Percentiles rank a stretch among this genome's conserved stretches.
These are phyloP conservation scores for Turritis glabra DNA, from an alignment of 345 rosid species.

Conservation along the genomic window DNA sequence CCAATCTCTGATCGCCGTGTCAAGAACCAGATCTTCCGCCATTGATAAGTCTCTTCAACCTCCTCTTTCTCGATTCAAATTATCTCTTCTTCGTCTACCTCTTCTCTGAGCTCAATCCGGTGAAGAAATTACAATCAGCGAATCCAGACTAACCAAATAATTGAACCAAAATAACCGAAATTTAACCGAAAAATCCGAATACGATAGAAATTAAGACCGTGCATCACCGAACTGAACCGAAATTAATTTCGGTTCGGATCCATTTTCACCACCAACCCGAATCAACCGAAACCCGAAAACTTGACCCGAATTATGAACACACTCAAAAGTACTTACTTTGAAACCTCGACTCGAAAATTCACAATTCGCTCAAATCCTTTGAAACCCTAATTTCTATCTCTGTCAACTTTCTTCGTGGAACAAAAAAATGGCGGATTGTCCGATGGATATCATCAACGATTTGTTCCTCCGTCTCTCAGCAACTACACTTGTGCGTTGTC, in stretches of 20 bases:
- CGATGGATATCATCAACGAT: constrained; percentile 45
- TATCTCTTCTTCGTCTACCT: background rate
- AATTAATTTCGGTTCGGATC: background rate
- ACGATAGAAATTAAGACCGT: background rate
- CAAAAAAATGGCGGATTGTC: constrained; percentile 34
- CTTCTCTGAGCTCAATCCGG: constrained; percentile 11
- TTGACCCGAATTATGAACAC: background rate
- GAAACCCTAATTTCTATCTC: background rate
- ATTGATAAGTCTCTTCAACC: constrained; percentile 37
- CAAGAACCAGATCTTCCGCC: constrained; percentile 96
- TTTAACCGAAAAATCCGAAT: background rate
- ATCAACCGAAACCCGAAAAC: background rate
- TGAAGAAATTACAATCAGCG: background rate
- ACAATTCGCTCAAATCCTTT: background rate
- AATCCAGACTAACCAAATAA: background rate
- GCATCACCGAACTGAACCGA: background rate
- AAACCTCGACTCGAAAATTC: background rate
- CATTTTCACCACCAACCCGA: background rate
- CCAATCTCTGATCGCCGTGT: constrained; percentile 96
- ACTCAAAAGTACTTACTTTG: too few species aligned
- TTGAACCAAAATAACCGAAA: background rate
- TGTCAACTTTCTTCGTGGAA: background rate
- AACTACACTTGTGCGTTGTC: constrained; percentile 39
- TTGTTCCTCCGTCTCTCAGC: constrained; percentile 44
- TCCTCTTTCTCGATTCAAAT: background rate